Evolutionary conservation across 2,329 filamentous ascomycete species (phyloP), one percentile per base, ranked within the genome.

Genomic region (Ilyonectria sp.): DNA sequence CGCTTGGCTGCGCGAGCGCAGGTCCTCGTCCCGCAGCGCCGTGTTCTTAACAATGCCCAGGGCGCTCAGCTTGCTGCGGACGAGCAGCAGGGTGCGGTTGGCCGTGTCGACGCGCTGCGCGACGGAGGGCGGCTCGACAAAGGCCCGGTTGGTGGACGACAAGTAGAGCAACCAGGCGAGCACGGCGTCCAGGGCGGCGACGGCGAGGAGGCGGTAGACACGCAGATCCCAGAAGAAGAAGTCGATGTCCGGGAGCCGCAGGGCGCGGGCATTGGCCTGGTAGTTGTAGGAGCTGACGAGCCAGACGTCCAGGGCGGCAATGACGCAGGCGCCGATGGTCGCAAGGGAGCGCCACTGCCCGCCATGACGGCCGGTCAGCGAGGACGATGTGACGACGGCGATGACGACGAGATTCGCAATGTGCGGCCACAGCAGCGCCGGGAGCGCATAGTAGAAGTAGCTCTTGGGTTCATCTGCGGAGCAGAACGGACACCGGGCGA

Each of bases 401-500:
- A 97, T 81, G 53, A 91, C 80, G 61, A 89, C 81, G 57, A 97
- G 86, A 82, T 98, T 96, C 54, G 91, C 77, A 9, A 98, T 83
- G 81, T 99, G 95, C n/a, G 93, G 92, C 15, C 89, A 84, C 1
- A 95, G 75, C 8, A 97, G 83, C 29, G 89, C 85, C 0, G 95
- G 93, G 0, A 97, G 81, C 15, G 93, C 91, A 82, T 97, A 98
- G 78, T 93, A 88, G 55, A 97, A 86, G 83, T 94, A 98, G 47
- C 88, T 89, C 43, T 83, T 84, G 6, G 90, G 86, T 54, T 93
- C 90, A 65, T 93, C 91, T n/a, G 89, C 82, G 57, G 83, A 86
- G 86, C 95, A 98, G 83, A 97, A 97, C n/a, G 89, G 87, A 79
- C 95, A 98, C 65, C 90, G 85, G 23, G 91, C 85, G 43, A 98